A percentile compares a stretch with the other conserved stretches of the same genome.
These are phyloP conservation scores for Acacia melanoxylon DNA, from an alignment of 306 rosid species.

Conservation along the genomic window DNA sequence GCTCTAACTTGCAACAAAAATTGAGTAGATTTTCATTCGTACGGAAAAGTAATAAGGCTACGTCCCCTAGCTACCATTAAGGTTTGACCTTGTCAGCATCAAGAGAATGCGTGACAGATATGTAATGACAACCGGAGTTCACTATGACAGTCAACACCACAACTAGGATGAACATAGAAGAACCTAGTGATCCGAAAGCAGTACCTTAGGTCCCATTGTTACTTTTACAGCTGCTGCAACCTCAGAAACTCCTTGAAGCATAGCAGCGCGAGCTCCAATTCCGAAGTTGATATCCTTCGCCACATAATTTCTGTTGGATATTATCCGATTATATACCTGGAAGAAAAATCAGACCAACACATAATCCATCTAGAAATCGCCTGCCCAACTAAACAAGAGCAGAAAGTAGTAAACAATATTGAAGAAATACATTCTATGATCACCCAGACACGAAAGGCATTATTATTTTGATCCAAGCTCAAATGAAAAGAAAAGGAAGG, in stretches of 20 bases:
- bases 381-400: not conserved
- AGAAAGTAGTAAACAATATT: not conserved
- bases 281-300: constrained; percentile 85
- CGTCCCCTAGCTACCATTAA: not conserved
- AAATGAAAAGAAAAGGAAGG: not conserved
- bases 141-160: not conserved
- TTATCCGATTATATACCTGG: constrained; percentile 49
- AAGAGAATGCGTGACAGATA: not conserved
- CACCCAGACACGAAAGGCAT: not conserved
- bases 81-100: not conserved
- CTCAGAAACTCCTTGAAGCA: constrained; percentile 85
- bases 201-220: constrained; percentile 98
- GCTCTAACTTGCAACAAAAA: not conserved
- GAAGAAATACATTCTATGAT: not conserved
- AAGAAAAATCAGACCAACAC: not conserved
- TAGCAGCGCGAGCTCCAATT: constrained; percentile 84
- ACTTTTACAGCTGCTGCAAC: constrained; percentile 98
- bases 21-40: not conserved
- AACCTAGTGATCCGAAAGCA: constrained; percentile 6
- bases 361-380: not conserved
- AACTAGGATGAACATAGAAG: not conserved
- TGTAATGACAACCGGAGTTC: not conserved
- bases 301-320: constrained; percentile 66
- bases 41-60: not conserved
- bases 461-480: not conserved